phyloP scores from a whole-genome alignment of 2,329 filamentous ascomycete genomes.

The Verticillium albo-atrum region DNA sequence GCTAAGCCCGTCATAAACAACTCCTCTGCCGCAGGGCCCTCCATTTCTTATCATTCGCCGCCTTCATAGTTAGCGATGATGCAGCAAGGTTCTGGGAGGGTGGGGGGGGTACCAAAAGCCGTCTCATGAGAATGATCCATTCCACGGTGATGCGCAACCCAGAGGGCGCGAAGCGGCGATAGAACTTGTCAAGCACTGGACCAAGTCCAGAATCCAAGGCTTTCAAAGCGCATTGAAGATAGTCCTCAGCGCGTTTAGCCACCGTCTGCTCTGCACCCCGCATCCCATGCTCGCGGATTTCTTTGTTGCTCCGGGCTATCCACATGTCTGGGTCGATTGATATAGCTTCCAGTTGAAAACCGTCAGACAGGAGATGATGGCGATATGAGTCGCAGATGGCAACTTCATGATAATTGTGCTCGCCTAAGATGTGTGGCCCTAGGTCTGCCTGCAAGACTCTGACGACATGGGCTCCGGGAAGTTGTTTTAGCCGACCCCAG shows the following conservation, averaged over 20 bases:
- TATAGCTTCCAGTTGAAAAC: neutral
- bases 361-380: neutral
- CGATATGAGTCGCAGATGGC: neutral
- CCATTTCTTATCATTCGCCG: neutral
- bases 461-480: neutral
- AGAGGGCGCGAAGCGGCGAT: neutral
- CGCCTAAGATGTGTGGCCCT: neutral
- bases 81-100: neutral
- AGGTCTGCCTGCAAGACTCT: neutral
- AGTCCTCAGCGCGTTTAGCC: neutral
- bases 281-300: neutral
- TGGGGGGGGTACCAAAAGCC: neutral
- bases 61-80: neutral
- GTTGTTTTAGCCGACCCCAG: neutral
- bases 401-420: neutral
- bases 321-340: neutral
- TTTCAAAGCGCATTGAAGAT: neutral
- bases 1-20: neutral
- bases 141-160: neutral
- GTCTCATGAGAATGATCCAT: neutral
- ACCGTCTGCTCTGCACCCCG: neutral
- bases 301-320: neutral
- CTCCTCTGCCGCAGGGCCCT: neutral
- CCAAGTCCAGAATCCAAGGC: neutral
- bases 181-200: neutral